Conservation (phyloP, 805 yeast genomes). For the Torulaspora gathmanii region DNA sequence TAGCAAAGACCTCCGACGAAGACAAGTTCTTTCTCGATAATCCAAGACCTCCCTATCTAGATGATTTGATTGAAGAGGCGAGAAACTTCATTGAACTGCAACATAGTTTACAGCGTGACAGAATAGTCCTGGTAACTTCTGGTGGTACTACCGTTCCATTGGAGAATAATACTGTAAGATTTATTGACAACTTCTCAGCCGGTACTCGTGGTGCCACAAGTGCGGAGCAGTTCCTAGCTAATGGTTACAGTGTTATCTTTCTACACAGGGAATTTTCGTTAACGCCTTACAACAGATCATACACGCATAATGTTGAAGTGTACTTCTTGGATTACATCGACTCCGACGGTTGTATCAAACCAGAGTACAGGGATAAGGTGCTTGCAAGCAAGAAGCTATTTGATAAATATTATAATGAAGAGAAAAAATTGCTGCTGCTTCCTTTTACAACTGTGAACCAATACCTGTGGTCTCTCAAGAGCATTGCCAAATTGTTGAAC, state of each 20-base stretch:
- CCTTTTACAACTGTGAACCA: slow-evolving; percentile 96
- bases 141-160: slow-evolving; percentile 99
- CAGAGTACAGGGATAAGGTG: slow-evolving; percentile 57
- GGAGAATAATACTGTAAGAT: slow-evolving; percentile 93
- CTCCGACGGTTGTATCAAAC: slow-evolving; percentile 52
- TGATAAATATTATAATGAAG: slow-evolving; percentile 28
- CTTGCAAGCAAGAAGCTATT: slow-evolving; percentile 48
- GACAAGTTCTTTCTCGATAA: slow-evolving; percentile 69
- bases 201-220: slow-evolving; percentile 97
- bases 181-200: slow-evolving; percentile 94
- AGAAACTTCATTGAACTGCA: slow-evolving; percentile 59
- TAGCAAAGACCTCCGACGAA: slow-evolving; percentile 67
- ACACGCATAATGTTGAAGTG: slow-evolving; percentile 69
- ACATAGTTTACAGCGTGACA: slow-evolving; percentile 38
- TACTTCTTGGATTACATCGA: slow-evolving; percentile 83
- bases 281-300: slow-evolving; percentile 87
- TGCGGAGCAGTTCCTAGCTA: slow-evolving; percentile 82
- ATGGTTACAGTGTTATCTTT: slow-evolving; percentile 89
- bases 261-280: slow-evolving; percentile 88
- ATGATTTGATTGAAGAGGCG: slow-evolving; percentile 54
- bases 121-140: slow-evolving; percentile 78
- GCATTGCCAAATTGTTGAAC: slow-evolving; percentile 57
- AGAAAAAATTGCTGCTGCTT: slow-evolving; percentile 45
- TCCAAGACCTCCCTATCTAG: slow-evolving; percentile 68
- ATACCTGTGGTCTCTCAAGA: slow-evolving; percentile 76